phyloP scores from a whole-genome alignment of 2,329 filamentous ascomycete species.

The Aureobasidium sp. region DNA sequence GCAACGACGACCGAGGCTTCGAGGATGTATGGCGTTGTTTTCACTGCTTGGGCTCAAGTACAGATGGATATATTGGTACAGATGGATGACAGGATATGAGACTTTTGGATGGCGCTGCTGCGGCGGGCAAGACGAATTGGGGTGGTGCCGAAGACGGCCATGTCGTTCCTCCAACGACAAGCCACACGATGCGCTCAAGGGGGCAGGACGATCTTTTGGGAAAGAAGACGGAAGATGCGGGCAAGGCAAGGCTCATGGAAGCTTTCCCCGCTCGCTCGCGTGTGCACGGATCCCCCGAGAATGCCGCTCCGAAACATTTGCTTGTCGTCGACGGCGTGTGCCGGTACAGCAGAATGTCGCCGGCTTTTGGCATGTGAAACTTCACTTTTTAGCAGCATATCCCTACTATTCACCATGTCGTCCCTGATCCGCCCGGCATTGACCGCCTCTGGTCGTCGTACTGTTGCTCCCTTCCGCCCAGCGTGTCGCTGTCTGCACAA shows the following conservation, averaged over 20 bases:
- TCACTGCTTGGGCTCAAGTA: not conserved
- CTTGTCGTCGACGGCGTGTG: not conserved
- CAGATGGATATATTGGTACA: not conserved
- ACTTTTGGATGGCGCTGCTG: not conserved
- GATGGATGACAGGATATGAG: not conserved
- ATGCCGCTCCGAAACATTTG: not conserved
- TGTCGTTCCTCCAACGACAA: not conserved
- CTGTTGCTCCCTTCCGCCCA: not conserved
- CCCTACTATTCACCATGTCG: not conserved
- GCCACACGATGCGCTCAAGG: not conserved
- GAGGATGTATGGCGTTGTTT: not conserved
- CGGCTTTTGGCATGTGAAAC: conserved; percentile 7
- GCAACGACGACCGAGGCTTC: not conserved
- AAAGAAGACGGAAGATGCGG: not conserved
- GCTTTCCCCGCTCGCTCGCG: not conserved
- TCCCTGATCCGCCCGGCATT: conserved; percentile 11
- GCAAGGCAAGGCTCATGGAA: not conserved
- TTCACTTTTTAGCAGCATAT: not conserved
- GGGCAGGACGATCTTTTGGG: not conserved
- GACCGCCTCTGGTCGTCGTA: conserved; percentile 25
- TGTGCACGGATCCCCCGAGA: not conserved
- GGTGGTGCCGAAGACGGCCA: not conserved
- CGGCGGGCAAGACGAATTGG: not conserved
- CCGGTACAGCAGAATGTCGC: not conserved
- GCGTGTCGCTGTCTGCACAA: conserved; percentile 32